Base-by-base conservation (phyloP, 176 grass and related monocot genomes). In the Carex myosuroides region DNA sequence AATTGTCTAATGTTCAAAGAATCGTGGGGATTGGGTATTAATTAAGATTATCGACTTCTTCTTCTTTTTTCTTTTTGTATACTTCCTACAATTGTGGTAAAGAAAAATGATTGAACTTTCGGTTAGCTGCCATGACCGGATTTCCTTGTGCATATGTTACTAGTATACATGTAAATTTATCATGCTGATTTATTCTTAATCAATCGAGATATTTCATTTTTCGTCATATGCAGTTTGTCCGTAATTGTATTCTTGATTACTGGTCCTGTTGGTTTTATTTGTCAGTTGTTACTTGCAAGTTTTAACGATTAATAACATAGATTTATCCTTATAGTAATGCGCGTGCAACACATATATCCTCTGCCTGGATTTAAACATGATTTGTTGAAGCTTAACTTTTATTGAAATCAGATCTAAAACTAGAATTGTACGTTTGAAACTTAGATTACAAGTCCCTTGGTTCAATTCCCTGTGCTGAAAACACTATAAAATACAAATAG, bases 1-100 rank as follows among this genome's bases (percentile, higher is more conserved):
- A 13, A 63, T 29, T 64, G 59, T 82, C 11, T 48, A 42, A 41
- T 20, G 79, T 81, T 81, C 33, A 64, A 64, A 44, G 59, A 81
- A 62, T 26, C 30, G n/a, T 26, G 59, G 59, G 24, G 55, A 32
- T 79, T 57, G 22, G 20, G 48, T 54, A 29, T 78, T 78, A 29
- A 54, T 33, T 81, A 81, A 64, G 60, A 54, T 83, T 65, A 8
- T 50, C 9, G 32, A 17, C 7, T 55, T 26, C 35, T 57, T 16
- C 9, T 24, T 13, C 6, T 48, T 29, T 53, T 4, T 13, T 17
- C 6, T 33, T 56, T 13, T 52, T 22, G 32, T 24, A 78, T 13
- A 48, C 13, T 56, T 74, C 16, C 14, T 55, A 9, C 72, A 78
- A 30, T 57, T 78, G 52, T 57, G 50, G 50, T 13, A 56, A 77